Evolutionary conservation across 176 grass and related monocot genomes (phyloP), one percentile per base, ranked within the genome.

Genomic region (Eleusine indica): DNA sequence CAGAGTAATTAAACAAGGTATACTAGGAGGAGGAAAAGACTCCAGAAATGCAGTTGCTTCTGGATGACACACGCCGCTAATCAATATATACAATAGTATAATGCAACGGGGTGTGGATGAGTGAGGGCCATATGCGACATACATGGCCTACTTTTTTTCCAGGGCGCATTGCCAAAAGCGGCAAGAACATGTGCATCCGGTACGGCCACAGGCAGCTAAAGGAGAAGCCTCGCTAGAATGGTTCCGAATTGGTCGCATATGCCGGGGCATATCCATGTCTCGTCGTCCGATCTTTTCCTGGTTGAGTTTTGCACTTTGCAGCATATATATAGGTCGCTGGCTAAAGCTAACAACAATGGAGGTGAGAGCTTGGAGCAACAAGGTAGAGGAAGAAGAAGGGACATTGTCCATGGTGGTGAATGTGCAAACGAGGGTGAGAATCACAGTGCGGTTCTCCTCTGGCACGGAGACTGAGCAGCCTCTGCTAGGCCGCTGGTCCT

Each of bases 401-500:
- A 60, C 4, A 18, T 4, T 2, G 41, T 19, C 17, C 2, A 12
- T 19, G n/a, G 43, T 10, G 16, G 1, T 70, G 6, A 8, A 4
- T 6, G 6, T 37, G 10, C 7, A 11, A 46, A 21, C 5, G 68
- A 66, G 84, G 84, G 60, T 74, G 84, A 43, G 76, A 80, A 80
- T 86, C 58, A 80, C 84, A 86, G 84, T 73, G 84, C 68, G n/a
- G 16, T 86, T 86, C 84, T 86, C 84, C 76, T 86, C 68, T 86
- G 76, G 76, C 84, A 86, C 1, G 84, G 58, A 72, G 66, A 18
- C 21, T 1, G 21, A 0, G 61, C 58, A 25, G 58, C 58, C 58
- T 61, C 58, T 25, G 54, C 21, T 61, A 21, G 54, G 25, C 18
- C 48, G 16, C 82, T 7, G 17, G 83, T 73, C 64, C 35, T 42